Conservation (phyloP, 441 rosid genomes). For the Euphorbia celastroides region DNA sequence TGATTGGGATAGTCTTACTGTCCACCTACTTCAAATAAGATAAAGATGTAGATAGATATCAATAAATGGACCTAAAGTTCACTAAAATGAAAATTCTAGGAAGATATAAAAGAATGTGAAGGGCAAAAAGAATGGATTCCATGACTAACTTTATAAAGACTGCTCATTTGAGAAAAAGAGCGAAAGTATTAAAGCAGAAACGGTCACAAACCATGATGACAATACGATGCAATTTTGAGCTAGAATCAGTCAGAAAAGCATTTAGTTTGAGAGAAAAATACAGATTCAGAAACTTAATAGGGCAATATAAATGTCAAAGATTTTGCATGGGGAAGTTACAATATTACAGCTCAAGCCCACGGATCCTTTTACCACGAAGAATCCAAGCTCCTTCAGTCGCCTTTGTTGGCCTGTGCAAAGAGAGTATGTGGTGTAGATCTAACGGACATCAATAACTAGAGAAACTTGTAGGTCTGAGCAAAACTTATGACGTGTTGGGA, state of each 20-base stretch:
- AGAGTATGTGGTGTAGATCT: neutral
- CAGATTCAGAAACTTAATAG: neutral
- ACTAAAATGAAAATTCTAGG: constrained; percentile 12
- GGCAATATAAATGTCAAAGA: neutral
- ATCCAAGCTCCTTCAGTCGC: neutral
- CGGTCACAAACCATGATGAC: constrained; percentile 19
- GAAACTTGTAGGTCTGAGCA: neutral
- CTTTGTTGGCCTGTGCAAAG: neutral
- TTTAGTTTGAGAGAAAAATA: constrained; percentile 1
- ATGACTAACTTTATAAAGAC: constrained; percentile 25
- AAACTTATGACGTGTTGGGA: neutral
- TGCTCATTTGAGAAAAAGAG: constrained; percentile 7
- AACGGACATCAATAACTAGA: neutral
- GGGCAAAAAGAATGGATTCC: constrained; percentile 27
- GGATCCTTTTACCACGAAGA: constrained; percentile 3
- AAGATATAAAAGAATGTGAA: constrained; percentile 15
- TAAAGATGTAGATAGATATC: constrained; percentile 21
- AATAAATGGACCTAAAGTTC: constrained; percentile 17
- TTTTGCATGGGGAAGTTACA: neutral
- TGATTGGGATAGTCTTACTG: constrained; percentile 17
- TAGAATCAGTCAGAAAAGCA: constrained; percentile 7
- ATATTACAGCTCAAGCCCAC: constrained; percentile 2
- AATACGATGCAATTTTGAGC: constrained; percentile 13
- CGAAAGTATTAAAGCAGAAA: constrained; percentile 23
- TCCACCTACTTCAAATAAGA: constrained; percentile 17